Base-by-base conservation (phyloP, 78 protist genomes). In the Dictyostelium purpureum region DNA sequence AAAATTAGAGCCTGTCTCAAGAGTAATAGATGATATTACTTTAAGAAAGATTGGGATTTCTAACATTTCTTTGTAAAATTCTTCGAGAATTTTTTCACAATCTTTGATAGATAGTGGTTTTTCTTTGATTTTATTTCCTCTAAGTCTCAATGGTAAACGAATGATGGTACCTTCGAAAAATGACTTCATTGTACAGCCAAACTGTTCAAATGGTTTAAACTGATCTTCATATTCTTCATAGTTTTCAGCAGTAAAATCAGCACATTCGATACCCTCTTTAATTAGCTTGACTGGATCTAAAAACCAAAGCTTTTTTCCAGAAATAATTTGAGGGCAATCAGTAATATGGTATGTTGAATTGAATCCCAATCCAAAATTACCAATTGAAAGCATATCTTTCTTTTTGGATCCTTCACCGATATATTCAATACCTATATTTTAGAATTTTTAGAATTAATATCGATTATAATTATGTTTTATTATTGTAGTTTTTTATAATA, bases 281-380 rank as follows among this genome's bases (percentile, higher is more conserved):
- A n/a, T n/a, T n/a, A n/a, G n/a, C n/a, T n/a, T n/a, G n/a, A n/a
- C n/a, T n/a, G 73, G 75, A 38, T 77, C 85, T n/a, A 38, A 71
- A 4, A 77, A 43, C 0, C 40, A n/a, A 5, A 59, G 2, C 6
- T 16, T 2, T 43, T 11, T 21, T 11, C 43, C 71, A 9, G 85
- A 77, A 1, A 77, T 71, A 5, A 77, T 59, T 9, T 69, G 38
- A 1, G 43, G 54, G 33, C 24, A 59, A 42, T 77, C 85, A 19
- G 74, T 40, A n/a, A 28, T 56, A 61, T 77, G 85, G 40, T 77
- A 77, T 2, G 59, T 54, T 16, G 85, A 77, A 21, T 77, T 77
- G 35, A 77, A 26, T 9, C 85, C 85, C 54, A 77, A 38, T 10
- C 85, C 85, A 77, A 77, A 77, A 24, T 77, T 77, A 19, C 85